Base-by-base conservation (phyloP, 2,329 filamentous ascomycete species). In the Cryphonectria carpinicola region DNA sequence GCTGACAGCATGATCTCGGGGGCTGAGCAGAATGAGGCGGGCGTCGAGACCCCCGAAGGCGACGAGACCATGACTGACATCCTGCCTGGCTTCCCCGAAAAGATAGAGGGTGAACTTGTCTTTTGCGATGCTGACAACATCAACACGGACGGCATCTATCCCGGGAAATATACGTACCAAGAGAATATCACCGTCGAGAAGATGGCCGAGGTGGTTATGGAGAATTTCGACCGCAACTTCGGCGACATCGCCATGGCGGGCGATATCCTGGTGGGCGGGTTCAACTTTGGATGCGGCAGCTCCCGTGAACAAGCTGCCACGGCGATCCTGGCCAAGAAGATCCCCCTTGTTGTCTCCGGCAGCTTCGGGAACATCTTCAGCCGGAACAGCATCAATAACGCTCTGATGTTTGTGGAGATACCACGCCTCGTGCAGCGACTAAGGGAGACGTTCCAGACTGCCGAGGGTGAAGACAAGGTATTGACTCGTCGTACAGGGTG, bases 101-200 rank as follows among this genome's bases (percentile, higher is more conserved):
- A 89, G 73, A 89, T 98, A 19, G 84, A 86, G 11, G 95, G 95
- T 32, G 93, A 98, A 80, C 97, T 98, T 71, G 85, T 97, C 63
- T 97, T 96, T 81, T 93, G 89, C 78, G 93, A 97, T 76, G 89
- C 88, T 0, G 84, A 87, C 74, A 97, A 97, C 81, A 89, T 98
- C 79, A 93, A 96, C 82, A 98, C 95, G 0, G 95, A 98, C 77
- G 91, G 88, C 68, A 97, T 98, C 79, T 98, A 98, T 80, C 92
- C 94, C 0, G 94, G 93, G 14, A 92, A 92, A 80, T 92, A 93
- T 80, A 98, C 95, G 0, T 98, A 98, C 81, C 93, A 97, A 78
- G 95, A 98, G 78, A 87, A 93, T 76, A 86, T 98, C 0, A 83
- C 92, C 0, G 49, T 58, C 35, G 72, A 66, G 72, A 89, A 89